These are phyloP conservation scores for Macrolepiota dolichaula DNA, from an alignment of 768 basidiomycete genomes.

Conservation along the genomic window DNA sequence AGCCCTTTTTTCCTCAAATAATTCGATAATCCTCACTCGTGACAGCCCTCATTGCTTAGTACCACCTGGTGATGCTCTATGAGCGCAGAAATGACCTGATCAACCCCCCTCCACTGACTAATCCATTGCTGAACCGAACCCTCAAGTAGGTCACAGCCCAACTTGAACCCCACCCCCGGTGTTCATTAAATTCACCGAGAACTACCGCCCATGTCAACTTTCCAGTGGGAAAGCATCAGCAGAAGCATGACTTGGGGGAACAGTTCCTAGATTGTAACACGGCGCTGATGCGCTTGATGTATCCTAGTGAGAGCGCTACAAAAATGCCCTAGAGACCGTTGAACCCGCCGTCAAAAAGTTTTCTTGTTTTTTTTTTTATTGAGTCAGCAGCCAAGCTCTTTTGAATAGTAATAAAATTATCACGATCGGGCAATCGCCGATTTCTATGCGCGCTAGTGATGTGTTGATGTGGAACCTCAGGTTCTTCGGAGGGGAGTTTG, in stretches of 20 bases:
- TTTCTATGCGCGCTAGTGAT: not conserved
- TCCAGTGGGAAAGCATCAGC: not conserved
- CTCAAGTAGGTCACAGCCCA: not conserved
- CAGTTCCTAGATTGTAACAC: not conserved
- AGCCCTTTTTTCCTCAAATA: slow-evolving; percentile 1
- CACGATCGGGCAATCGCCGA: not conserved
- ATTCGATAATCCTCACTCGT: not conserved
- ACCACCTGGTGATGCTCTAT: not conserved
- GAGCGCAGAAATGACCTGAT: not conserved
- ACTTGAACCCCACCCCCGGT: not conserved
- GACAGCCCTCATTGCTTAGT: not conserved
- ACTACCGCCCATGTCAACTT: not conserved
- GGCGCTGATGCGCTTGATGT: not conserved
- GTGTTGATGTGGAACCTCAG: not conserved
- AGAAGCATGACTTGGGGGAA: not conserved
- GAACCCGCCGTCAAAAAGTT: not conserved
- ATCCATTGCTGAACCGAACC: not conserved
- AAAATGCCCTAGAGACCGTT: not conserved
- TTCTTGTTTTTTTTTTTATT: not conserved
- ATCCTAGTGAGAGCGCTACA: not conserved
- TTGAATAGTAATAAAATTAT: not conserved
- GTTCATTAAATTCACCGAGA: not conserved
- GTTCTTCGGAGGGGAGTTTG: not conserved
- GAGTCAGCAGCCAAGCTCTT: not conserved
- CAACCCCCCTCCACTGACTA: not conserved